Evolutionary conservation across 2,329 filamentous ascomycete genomes (phyloP).

Genomic region (Juglanconis oblonga): DNA sequence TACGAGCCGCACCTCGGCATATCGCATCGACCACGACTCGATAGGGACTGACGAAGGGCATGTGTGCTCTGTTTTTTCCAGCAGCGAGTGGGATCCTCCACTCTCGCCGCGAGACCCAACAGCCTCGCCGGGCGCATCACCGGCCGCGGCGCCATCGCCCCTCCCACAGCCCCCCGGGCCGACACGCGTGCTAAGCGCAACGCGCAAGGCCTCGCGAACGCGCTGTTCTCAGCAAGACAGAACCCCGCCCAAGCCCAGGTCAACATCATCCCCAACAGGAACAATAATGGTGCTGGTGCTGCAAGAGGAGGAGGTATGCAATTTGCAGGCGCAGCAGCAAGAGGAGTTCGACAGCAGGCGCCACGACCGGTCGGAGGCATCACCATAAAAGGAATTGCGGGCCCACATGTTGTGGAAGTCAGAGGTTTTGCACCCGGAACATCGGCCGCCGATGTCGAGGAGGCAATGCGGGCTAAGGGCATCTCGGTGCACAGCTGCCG

Average conservation of each 20-base stretch:
- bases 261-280: constrained; percentile 27
- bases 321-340: constrained; percentile 1
- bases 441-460: constrained; percentile 78
- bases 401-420: constrained; percentile 69
- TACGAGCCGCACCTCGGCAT: constrained; percentile 34
- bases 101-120: constrained; percentile 26
- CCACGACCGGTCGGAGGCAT: constrained; percentile 47
- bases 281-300: constrained; percentile 16
- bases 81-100: constrained; percentile 25
- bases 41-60: constrained; percentile 1
- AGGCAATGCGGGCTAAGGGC: constrained; percentile 73
- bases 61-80: not conserved
- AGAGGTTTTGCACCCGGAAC: constrained; percentile 83
- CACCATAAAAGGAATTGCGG: constrained; percentile 70
- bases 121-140: constrained; percentile 48
- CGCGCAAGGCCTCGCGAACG: constrained; percentile 32
- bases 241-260: constrained; percentile 30
- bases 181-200: constrained; percentile 38
- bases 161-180: constrained; percentile 26
- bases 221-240: constrained; percentile 39
- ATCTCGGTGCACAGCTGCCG: constrained; percentile 66
- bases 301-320: constrained; percentile 19
- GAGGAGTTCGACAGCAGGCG: constrained; percentile 22
- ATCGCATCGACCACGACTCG: constrained; percentile 29
- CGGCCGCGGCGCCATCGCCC: constrained; percentile 30